Percentiles rank a stretch among this genome's conserved stretches.
These are phyloP conservation scores for Nigrograna mackinnonii DNA, from an alignment of 2,329 filamentous ascomycete species.

Conservation along the genomic window DNA sequence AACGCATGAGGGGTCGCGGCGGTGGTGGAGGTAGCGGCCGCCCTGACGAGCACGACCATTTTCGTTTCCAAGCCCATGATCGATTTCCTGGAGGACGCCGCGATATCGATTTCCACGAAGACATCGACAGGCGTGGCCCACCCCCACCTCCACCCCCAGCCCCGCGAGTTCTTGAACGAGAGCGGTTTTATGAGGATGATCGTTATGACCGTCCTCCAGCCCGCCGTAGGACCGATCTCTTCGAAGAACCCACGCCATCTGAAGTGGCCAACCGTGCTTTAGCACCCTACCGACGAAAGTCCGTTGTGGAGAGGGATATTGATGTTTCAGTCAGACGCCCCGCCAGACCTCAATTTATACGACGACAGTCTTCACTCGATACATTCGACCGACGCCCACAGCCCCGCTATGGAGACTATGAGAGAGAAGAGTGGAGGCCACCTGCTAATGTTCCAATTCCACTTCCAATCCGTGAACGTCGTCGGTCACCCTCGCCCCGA, in stretches of 20 bases:
- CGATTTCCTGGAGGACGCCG: conserved; percentile 44
- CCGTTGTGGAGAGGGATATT: conserved; percentile 60
- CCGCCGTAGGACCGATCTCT: conserved; percentile 48
- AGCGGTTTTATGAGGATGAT: conserved; percentile 62
- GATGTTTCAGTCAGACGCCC: conserved; percentile 57
- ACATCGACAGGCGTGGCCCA: conserved; percentile 43
- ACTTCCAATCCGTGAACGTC: conserved; percentile 56
- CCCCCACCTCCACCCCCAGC: conserved; percentile 27
- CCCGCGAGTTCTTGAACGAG: conserved; percentile 51
- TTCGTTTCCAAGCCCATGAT: conserved; percentile 49
- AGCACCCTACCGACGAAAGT: conserved; percentile 62
- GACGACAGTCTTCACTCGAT: conserved; percentile 86
- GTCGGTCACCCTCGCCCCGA: conserved; percentile 46
- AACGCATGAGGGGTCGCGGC: conserved; percentile 18
- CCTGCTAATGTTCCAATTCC: conserved; percentile 72
- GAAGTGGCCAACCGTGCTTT: conserved; percentile 56
- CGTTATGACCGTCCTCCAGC: conserved; percentile 39
- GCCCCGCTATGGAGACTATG: conserved; percentile 59
- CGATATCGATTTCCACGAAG: conserved; percentile 48
- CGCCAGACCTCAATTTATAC: conserved; percentile 69
- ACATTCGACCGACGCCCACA: conserved; percentile 80
- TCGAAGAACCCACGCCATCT: conserved; percentile 50
- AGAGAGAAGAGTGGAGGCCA: conserved; percentile 61
- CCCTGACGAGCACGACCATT: conserved; percentile 38
- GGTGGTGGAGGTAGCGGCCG: conserved; percentile 24